Evolutionary conservation across 108 stramenopile genomes (phyloP).

Genomic region (Skeletonema costatum): DNA sequence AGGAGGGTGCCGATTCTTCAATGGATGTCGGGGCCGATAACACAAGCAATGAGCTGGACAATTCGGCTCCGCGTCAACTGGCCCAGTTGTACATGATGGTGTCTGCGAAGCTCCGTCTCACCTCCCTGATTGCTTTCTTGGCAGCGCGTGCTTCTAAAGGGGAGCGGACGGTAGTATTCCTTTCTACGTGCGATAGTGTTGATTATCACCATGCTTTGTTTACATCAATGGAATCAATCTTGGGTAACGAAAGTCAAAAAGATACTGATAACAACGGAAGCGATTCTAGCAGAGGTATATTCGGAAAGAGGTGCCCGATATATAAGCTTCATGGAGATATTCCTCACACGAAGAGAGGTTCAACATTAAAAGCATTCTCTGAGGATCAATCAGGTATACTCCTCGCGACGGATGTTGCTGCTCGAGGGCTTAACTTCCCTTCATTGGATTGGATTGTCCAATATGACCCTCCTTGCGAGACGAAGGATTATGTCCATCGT

Average conservation of each 20-base stretch:
- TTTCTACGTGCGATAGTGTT: constrained; percentile 94
- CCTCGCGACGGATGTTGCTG: constrained; percentile 98
- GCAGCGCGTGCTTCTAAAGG: constrained; percentile 62
- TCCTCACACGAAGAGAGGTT: constrained; percentile 96
- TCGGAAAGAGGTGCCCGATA: constrained; percentile 87
- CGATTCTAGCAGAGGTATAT: constrained; percentile 88
- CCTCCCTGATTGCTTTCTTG: constrained; percentile 88
- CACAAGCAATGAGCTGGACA: constrained; percentile 39
- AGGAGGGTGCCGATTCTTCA: constrained; percentile 1
- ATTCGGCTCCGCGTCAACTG: constrained; percentile 87
- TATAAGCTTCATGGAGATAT: constrained; percentile 98
- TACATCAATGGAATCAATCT: constrained; percentile 94
- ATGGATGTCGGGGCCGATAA: constrained; percentile 1
- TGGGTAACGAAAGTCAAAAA: constrained; percentile 97
- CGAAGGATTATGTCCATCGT: constrained; percentile 98
- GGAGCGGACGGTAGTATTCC: constrained; percentile 91
- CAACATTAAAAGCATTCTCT: constrained; percentile 94
- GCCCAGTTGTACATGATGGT: constrained; percentile 89
- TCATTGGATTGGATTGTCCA: constrained; percentile 96
- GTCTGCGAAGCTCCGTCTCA: constrained; percentile 88
- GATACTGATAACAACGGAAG: constrained; percentile 89
- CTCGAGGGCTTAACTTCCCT: constrained; percentile 95
- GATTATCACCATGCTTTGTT: constrained; percentile 93
- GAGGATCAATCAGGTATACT: constrained; percentile 79
- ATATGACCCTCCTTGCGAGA: constrained; percentile 94